Base-by-base conservation (phyloP, 352 stramenopile genomes). In the Phytophthora pistaciae region DNA sequence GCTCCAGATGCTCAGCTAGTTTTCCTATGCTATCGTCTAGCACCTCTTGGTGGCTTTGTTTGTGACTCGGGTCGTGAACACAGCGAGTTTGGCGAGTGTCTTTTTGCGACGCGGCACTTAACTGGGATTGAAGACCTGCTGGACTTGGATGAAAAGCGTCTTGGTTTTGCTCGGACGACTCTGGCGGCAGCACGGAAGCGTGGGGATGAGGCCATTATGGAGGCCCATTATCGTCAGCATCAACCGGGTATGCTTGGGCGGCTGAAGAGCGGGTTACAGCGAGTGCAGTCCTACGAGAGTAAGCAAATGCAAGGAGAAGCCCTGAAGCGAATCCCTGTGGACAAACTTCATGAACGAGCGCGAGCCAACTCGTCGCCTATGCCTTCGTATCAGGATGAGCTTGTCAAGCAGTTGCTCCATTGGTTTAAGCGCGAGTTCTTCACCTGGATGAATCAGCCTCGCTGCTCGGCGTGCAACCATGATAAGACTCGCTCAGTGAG, bases 361-460 rank as follows among this genome's bases (percentile, higher is more conserved):
- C 81, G 72, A 29, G 77, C 74, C 3, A 92, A 94, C 52, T 58
- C 75, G 8, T 75, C 75, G 1, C 83, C 83, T 16, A 84, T 82
- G 64, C 65, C 83, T 3, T 61, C 60, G 11, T 90, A 84, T 38
- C 75, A 91, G 42, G 85, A 95, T 27, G 90, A 95, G 55, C 72
- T 96, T 3, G 60, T 94, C 13, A 88, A 83, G 66, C 86, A 94
- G 42, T 64, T 97, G 27, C 70, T 95, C 2, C 80, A 90, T 38
- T 98, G 91, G 91, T 98, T 98, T 64, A 98, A 98, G 75, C 60
- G 61, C 31, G 91, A 97, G 31, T 98, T 97, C 61, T 98, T 98
- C 49, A 78, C 90, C 29, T 98, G 92, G 92, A 95, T 92, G 77
- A 96, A 97, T 64, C 76, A 94, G 49, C 91, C 90, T 16, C 68